These are phyloP conservation scores for Onygena corvina DNA, from an alignment of 2,329 filamentous ascomycete species.

Conservation along the genomic window DNA sequence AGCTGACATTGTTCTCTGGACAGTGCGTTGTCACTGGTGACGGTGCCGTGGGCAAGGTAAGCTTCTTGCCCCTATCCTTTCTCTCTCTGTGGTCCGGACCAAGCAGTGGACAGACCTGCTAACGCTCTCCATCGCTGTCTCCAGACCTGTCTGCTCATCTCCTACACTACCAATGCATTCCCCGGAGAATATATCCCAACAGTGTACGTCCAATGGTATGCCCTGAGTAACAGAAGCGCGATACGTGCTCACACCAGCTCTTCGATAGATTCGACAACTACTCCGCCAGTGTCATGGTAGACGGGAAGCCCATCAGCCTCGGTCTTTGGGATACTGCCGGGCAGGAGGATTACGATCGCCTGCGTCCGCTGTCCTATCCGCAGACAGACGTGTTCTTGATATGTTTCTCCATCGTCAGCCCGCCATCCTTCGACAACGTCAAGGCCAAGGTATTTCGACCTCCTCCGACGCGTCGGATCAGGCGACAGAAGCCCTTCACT, in stretches of 20 bases:
- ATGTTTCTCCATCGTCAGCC: slow-evolving; percentile 96
- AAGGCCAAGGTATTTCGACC: slow-evolving; percentile 68
- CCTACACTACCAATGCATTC: slow-evolving; percentile 98
- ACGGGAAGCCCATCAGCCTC: slow-evolving; percentile 92
- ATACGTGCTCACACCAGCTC: slow-evolving; percentile 13
- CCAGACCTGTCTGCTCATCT: slow-evolving; percentile 96
- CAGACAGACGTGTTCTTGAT: slow-evolving; percentile 98
- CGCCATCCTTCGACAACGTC: slow-evolving; percentile 96
- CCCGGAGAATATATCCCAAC: slow-evolving; percentile 99
- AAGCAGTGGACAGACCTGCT: slow-evolving; percentile 15
- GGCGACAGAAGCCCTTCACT: neutral
- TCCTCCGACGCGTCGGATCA: neutral
- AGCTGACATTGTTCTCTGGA: slow-evolving; percentile 15
- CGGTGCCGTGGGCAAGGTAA: slow-evolving; percentile 96
- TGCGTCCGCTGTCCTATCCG: slow-evolving; percentile 90
- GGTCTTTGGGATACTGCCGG: slow-evolving; percentile 97
- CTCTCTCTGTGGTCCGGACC: slow-evolving; percentile 7
- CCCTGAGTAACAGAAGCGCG: slow-evolving; percentile 6
- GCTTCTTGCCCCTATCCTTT: slow-evolving; percentile 18
- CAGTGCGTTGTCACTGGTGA: slow-evolving; percentile 98
- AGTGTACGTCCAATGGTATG: slow-evolving; percentile 41
- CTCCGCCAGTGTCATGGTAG: slow-evolving; percentile 97
- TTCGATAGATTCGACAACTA: slow-evolving; percentile 83
- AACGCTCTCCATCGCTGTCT: slow-evolving; percentile 7
- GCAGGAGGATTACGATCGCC: slow-evolving; percentile 94